Conservation (phyloP, 208 protist species). For the Crithidia sp. region DNA sequence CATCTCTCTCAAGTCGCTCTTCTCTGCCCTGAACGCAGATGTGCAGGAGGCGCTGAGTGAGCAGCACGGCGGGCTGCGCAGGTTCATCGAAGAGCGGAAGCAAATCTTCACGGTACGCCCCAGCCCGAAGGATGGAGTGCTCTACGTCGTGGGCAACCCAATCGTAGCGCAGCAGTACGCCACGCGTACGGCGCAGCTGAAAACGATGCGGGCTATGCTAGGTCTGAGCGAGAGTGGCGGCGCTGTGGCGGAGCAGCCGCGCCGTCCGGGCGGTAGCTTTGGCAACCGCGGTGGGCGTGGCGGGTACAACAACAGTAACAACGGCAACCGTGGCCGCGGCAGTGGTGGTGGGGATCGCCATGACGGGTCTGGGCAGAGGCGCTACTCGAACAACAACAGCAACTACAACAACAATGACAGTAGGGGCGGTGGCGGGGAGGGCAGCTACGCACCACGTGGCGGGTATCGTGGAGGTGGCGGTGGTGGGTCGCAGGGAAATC, state of each 20-base stretch:
- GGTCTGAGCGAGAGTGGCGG: constrained; percentile 37
- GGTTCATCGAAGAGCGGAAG: constrained; percentile 72
- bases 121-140: constrained; percentile 47
- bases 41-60: constrained; percentile 84
- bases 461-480: constrained; percentile 23
- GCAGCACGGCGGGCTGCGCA: constrained; percentile 66
- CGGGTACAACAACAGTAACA: background rate
- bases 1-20: constrained; percentile 74
- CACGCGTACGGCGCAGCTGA: constrained; percentile 52
- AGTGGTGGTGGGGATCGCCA: constrained; percentile 31
- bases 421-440: background rate
- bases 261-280: constrained; percentile 13
- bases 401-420: background rate
- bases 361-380: constrained; percentile 1
- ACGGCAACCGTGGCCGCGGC: constrained; percentile 23
- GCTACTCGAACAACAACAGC: constrained; percentile 6
- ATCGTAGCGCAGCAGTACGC: constrained; percentile 63
- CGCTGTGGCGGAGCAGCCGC: background rate
- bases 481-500: background rate
- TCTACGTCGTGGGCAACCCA: constrained; percentile 74
- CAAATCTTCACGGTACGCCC: constrained; percentile 77
- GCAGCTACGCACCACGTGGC: constrained; percentile 10
- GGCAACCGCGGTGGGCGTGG: constrained; percentile 18
- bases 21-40: constrained; percentile 43
- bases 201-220: constrained; percentile 81